Base-by-base conservation (phyloP, 768 basidiomycete species). In the Suillus fuscotomentosus region DNA sequence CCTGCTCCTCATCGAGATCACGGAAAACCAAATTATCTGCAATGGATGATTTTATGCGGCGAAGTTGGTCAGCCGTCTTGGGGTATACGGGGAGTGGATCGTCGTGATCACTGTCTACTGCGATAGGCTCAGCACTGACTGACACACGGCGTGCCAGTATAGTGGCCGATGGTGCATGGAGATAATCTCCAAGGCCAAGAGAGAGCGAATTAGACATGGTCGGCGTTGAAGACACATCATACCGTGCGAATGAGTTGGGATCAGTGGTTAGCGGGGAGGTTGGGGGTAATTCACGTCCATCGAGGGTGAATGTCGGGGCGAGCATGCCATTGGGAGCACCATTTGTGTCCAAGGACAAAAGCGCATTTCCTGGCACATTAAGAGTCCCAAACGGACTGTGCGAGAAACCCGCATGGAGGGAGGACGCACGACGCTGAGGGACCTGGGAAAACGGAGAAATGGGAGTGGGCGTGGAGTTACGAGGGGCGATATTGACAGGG, bases 1-100 rank as follows among this genome's bases (percentile, higher is more conserved):
- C 91, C 77, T 99, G 97, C 71, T 98, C 97, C 70, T 97, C 94
- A 69, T 98, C 96, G 15, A 99, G 87, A 76, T 97, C 95, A 60
- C 94, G 87, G 82, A 99, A 99, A 64, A 98, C 87, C 72, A 99
- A 94, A 75, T 96, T 95, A 73, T 89, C 87, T 38, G 86, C 82
- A 67, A 95, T 97, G 56, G 95, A 92, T 9, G 86, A 81, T 73
- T 90, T 91, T 79, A 99, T 98, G 60, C 97, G 87, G 31, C 84
- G 83, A 39, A 95, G 83, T 77, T 99, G 97, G 68, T 94, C 90
- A 2, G 85, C 78, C 15, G 90, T 82, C 80, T 99, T 99, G 8
- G 83, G 82, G 70, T 86, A 91, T 60, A 89, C 81, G 24, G 94
- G 94, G 10, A 91, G 84, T 24, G 86, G 84, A 67, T 90, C 86